Conservation (phyloP, 768 basidiomycete genomes). For the Auricularia cornea region DNA sequence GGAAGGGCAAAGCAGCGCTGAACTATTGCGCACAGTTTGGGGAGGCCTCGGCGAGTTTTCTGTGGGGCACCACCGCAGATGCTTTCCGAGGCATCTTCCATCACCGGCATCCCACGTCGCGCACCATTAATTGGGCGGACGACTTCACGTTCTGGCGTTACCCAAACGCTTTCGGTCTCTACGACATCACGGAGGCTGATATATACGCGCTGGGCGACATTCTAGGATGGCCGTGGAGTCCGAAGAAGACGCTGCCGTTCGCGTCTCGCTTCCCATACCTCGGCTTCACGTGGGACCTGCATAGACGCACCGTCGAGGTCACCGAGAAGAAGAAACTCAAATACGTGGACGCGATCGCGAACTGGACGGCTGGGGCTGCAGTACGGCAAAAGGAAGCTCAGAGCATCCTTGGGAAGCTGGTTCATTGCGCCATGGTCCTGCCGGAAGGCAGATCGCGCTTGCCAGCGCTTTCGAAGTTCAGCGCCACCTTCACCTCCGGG, state of each 20-base stretch:
- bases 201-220: constrained; percentile 3
- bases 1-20: constrained; percentile 20
- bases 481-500: background rate
- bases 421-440: too few species aligned
- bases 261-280: constrained; percentile 5
- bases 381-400: too few species aligned
- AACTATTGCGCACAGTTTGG: constrained; percentile 28
- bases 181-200: too few species aligned
- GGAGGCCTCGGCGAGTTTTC: constrained; percentile 17
- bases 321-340: too few species aligned
- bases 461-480: too few species aligned
- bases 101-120: constrained; percentile 7
- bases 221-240: constrained; percentile 31
- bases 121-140: constrained; percentile 30
- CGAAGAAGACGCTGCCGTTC: constrained; percentile 22
- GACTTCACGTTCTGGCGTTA: constrained; percentile 23
- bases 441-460: too few species aligned
- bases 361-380: too few species aligned
- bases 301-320: too few species aligned
- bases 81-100: constrained; percentile 23
- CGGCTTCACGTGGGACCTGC: too few species aligned
- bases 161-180: too few species aligned
- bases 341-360: too few species aligned
- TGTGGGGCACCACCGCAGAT: constrained; percentile 26
- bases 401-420: too few species aligned